Conservation (phyloP, 2,329 filamentous ascomycete genomes). For the Neonectria hederae region DNA sequence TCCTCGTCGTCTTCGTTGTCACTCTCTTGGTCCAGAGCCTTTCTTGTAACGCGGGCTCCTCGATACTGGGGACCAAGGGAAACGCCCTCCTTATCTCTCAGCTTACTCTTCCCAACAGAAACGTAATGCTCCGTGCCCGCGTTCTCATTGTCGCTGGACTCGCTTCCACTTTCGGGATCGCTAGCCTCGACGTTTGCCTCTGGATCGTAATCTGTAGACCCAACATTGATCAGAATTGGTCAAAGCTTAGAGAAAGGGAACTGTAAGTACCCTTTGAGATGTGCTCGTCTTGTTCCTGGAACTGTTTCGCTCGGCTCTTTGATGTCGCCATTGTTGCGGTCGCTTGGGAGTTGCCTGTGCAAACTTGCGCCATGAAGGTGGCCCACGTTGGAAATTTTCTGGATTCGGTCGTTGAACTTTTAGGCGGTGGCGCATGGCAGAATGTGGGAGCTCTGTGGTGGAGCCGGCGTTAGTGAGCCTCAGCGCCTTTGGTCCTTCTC, state of each 20-base stretch:
- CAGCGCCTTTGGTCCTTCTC: neutral
- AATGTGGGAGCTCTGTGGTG: constrained; percentile 36
- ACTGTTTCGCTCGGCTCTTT: constrained; percentile 66
- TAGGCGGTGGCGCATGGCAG: constrained; percentile 61
- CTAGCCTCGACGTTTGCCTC: constrained; percentile 72
- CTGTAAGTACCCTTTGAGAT: constrained; percentile 64
- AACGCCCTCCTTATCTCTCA: constrained; percentile 76
- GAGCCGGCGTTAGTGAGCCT: neutral
- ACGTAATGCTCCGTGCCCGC: constrained; percentile 88
- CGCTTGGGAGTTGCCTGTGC: constrained; percentile 24
- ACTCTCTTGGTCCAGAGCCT: constrained; percentile 68
- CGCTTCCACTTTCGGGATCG: constrained; percentile 62
- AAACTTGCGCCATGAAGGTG: constrained; percentile 24
- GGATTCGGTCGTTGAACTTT: constrained; percentile 52
- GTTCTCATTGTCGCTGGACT: constrained; percentile 59
- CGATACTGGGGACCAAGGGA: constrained; percentile 82
- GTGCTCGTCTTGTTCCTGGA: constrained; percentile 70
- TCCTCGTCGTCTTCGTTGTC: constrained; percentile 61
- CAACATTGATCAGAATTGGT: constrained; percentile 22
- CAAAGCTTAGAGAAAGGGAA: neutral
- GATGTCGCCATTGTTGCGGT: constrained; percentile 59
- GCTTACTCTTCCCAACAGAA: constrained; percentile 82
- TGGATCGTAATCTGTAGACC: constrained; percentile 76
- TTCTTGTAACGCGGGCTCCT: constrained; percentile 78
- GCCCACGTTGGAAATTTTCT: constrained; percentile 50